Percentiles rank a stretch among this genome's conserved stretches.
These are phyloP conservation scores for Erythrobasidium hasegawianum DNA, from an alignment of 1,284 basidiomycete species.

Conservation along the genomic window DNA sequence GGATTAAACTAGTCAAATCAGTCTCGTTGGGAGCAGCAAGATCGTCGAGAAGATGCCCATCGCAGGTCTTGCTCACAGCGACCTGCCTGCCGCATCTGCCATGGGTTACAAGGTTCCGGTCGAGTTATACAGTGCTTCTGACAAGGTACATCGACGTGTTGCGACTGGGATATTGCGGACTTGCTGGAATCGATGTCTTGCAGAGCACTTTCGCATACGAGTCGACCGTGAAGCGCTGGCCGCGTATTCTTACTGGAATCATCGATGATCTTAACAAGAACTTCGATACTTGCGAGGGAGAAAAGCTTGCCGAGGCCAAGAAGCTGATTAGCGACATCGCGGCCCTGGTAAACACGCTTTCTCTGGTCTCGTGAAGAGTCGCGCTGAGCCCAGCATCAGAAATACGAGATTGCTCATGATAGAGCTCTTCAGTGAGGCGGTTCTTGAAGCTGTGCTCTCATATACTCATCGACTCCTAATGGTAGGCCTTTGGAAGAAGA, in stretches of 20 bases:
- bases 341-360: conserved; percentile 61
- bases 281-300: conserved; percentile 54
- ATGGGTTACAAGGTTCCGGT: conserved; percentile 36
- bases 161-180: too few relatives aligned
- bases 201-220: conserved; percentile 37
- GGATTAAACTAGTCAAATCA: too few relatives aligned
- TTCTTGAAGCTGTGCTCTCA: too few relatives aligned
- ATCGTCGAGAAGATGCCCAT: too few relatives aligned
- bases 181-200: too few relatives aligned
- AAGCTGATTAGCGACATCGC: conserved; percentile 72
- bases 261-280: conserved; percentile 66
- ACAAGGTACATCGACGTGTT: too few relatives aligned
- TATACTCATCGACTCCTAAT: neutral
- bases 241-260: conserved; percentile 75
- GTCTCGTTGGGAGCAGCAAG: too few relatives aligned
- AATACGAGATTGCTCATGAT: conserved; percentile 73
- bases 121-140: conserved; percentile 35
- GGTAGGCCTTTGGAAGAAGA: conserved; percentile 66
- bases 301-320: conserved; percentile 65
- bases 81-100: too few relatives aligned
- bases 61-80: too few relatives aligned
- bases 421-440: conserved; percentile 58
- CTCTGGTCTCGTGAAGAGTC: neutral
- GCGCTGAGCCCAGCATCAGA: conserved; percentile 51
- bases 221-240: conserved; percentile 62